Conservation (phyloP, 2,329 filamentous ascomycete species). For the Keithomyces neogunnii region DNA sequence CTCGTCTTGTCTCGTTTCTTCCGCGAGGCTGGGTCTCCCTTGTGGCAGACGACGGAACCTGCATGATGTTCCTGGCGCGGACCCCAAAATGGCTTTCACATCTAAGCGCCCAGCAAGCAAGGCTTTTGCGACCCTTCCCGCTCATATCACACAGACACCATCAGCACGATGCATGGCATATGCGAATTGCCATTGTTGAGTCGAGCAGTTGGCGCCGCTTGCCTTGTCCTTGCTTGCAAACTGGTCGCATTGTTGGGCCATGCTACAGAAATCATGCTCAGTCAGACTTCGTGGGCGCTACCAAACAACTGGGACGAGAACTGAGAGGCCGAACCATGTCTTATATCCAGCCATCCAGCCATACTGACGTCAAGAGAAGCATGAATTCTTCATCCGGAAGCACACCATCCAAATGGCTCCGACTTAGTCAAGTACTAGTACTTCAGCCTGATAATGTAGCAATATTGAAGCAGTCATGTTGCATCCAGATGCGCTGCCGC, state of each 20-base stretch:
- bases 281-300: neutral
- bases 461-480: too few relatives aligned
- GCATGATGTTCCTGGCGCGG: constrained; percentile 1
- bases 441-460: too few relatives aligned
- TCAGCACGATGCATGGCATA: neutral
- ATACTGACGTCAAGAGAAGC: neutral
- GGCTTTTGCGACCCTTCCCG: neutral
- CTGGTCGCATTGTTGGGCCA: neutral
- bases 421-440: neutral
- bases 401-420: neutral
- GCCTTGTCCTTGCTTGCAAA: neutral
- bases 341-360: neutral
- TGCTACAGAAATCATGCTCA: neutral
- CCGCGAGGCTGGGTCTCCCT: neutral
- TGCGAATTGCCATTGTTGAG: neutral
- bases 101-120: constrained; percentile 16
- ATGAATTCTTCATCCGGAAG: neutral
- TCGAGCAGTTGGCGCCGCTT: neutral
- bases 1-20: neutral
- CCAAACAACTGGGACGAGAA: neutral
- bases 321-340: neutral
- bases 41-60: neutral
- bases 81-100: constrained; percentile 9
- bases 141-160: constrained; percentile 6
- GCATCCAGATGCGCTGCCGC: too few relatives aligned